Evolutionary conservation across 257 asterid species (phyloP).

Genomic region (Gardenia jasminoides): DNA sequence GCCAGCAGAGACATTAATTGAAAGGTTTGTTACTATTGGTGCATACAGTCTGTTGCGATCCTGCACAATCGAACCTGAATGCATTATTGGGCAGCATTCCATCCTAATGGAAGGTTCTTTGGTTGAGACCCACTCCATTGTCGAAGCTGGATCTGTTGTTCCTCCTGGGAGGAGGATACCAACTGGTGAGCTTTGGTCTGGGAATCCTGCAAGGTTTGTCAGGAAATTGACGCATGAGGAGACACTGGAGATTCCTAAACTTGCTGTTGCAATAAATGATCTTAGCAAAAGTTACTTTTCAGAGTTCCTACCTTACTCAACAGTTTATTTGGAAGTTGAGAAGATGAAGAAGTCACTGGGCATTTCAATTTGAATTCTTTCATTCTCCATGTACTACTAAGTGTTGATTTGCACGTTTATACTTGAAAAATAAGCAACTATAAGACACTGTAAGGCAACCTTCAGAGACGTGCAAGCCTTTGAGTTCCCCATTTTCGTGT

Average conservation of each 20-base stretch:
- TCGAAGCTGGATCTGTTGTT: constrained; percentile 91
- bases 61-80: constrained; percentile 90
- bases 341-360: constrained; percentile 79
- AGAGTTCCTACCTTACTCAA: constrained; percentile 86
- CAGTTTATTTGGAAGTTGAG: constrained; percentile 93
- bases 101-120: constrained; percentile 93
- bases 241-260: constrained; percentile 82
- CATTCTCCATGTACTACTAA: background rate
- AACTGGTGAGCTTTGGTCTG: constrained; percentile 93
- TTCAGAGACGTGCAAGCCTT: background rate
- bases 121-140: constrained; percentile 88
- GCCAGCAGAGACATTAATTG: constrained; percentile 85
- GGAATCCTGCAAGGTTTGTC: constrained; percentile 92
- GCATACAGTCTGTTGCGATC: constrained; percentile 84
- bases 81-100: constrained; percentile 93
- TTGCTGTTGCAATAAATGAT: constrained; percentile 82
- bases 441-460: background rate
- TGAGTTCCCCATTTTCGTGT: background rate
- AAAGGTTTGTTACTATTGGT: constrained; percentile 84
- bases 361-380: constrained; percentile 54
- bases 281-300: constrained; percentile 65
- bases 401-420: constrained; percentile 5
- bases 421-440: constrained; percentile 7
- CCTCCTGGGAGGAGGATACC: constrained; percentile 98
- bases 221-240: constrained; percentile 83